Percentiles rank a stretch among this genome's conserved stretches.
Evolutionary conservation across 306 rosid genomes (phyloP).

Genomic region (Medicago lupulina): DNA sequence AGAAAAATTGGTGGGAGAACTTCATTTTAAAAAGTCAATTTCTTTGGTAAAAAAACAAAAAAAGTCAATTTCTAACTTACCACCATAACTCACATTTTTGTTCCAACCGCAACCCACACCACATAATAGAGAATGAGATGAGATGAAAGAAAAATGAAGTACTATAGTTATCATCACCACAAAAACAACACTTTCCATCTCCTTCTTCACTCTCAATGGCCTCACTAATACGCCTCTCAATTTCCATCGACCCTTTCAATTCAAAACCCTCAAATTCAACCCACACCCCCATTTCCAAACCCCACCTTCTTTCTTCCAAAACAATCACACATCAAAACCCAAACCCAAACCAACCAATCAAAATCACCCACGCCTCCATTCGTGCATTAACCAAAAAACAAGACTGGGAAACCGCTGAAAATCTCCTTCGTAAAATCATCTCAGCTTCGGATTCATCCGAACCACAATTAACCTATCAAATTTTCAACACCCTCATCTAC

Average conservation of each 20-base stretch:
- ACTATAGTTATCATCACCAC: no score
- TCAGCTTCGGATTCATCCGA: constrained; percentile 50
- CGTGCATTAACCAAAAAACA: constrained; percentile 59
- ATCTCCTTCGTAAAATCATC: constrained; percentile 55
- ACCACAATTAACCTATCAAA: constrained; percentile 53
- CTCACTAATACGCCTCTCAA: constrained; percentile 60
- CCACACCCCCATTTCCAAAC: not conserved
- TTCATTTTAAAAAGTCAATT: no score
- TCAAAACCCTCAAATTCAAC: constrained; percentile 15
- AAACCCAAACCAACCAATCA: not conserved
- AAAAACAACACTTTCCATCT: not conserved
- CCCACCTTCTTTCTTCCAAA: constrained; percentile 39
- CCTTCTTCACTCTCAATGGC: constrained; percentile 53
- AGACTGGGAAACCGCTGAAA: constrained; percentile 77
- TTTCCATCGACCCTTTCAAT: constrained; percentile 55
- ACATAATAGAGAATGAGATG: no score
- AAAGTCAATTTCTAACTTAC: no score
- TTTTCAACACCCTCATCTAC: constrained; percentile 74
- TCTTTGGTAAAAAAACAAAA: no score
- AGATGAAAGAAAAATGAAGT: no score
- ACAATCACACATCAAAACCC: constrained; percentile 12
- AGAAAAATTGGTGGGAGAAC: no score
- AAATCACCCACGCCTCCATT: constrained; percentile 40
- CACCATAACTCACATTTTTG: no score
- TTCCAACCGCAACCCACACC: no score